Evolutionary conservation across 371 early-diverging fungal genomes (phyloP).

Genomic region (Homolaphlyctis polyrhiza): DNA sequence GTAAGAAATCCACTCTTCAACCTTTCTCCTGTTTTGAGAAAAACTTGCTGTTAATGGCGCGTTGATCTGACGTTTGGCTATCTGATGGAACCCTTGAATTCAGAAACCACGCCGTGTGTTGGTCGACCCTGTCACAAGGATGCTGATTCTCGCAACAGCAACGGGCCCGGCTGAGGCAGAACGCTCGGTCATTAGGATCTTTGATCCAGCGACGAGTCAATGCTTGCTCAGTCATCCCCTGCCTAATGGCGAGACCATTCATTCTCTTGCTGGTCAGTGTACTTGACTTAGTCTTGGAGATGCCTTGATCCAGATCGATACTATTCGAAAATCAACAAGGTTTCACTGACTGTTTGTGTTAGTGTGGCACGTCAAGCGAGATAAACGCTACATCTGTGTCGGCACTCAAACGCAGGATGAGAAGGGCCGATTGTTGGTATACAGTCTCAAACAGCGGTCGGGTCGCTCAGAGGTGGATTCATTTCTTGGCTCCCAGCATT

Average conservation of each 20-base stretch:
- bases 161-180: not conserved
- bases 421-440: constrained; percentile 30
- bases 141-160: not conserved
- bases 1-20: not conserved
- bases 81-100: too few species aligned
- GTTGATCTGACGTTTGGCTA: too few species aligned
- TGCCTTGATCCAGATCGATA: too few species aligned
- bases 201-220: not conserved
- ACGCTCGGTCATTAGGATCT: not conserved
- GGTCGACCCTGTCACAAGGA: not conserved
- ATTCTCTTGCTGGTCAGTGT: not conserved
- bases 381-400: constrained; percentile 31
- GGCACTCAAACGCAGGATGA: constrained; percentile 22
- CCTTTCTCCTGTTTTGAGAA: not conserved
- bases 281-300: not conserved
- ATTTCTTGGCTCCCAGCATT: too few species aligned
- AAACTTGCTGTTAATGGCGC: too few species aligned
- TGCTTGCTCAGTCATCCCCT: not conserved
- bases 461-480: too few species aligned
- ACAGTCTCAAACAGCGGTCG: constrained; percentile 25
- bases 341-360: not conserved
- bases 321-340: too few species aligned
- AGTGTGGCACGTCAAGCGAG: constrained; percentile 35
- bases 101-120: not conserved
- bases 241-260: not conserved